Base-by-base conservation (phyloP, 441 rosid genomes). In the Euphorbia corollata region DNA sequence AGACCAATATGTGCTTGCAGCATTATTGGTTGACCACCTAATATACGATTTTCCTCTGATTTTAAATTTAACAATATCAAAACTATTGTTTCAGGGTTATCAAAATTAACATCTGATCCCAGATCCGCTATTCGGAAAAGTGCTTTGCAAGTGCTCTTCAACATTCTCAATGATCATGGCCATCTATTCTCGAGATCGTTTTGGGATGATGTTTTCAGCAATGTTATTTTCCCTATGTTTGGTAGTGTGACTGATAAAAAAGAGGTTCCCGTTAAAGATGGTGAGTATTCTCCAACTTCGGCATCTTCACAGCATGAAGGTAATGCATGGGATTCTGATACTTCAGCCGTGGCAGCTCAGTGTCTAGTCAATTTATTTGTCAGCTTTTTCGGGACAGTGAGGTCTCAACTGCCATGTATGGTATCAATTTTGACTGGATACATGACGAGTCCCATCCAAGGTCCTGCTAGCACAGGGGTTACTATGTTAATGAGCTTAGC, bases 81-180 rank as follows among this genome's bases (percentile, higher is more conserved):
- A 74, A 23, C 36, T 38, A 23, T 23, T 71, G 39, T 83, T 83
- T 68, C 96, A 94, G 99, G 99, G 39, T 71, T 94, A 72, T 87
- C 97, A 64, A 83, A 87, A 69, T 79, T 89, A 71, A 88, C 98
- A 38, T 87, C 90, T 36, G 97, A 85, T 82, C 82, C 98, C 55
- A 84, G 96, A 83, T 74, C 81, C 63, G 80, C 91, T 59, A 94
- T 94, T 70, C 86, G 91, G 65, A 91, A 85, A 84, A 88, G 94
- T 83, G 81, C 99, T 36, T 73, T 89, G 79, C 92, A 94, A 84
- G 92, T 94, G 63, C 94, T 94, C 73, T 94, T 94, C 70, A 85
- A 90, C 75, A 91, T 94, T 77, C 82, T 94, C n/a, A 88, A 85
- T 80, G 98, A 94, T 79, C 99, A 94, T 61, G 98, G 98, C 65